These are phyloP conservation scores for Sporothrix sp. DNA, from an alignment of 2,329 filamentous ascomycete species.

Conservation along the genomic window DNA sequence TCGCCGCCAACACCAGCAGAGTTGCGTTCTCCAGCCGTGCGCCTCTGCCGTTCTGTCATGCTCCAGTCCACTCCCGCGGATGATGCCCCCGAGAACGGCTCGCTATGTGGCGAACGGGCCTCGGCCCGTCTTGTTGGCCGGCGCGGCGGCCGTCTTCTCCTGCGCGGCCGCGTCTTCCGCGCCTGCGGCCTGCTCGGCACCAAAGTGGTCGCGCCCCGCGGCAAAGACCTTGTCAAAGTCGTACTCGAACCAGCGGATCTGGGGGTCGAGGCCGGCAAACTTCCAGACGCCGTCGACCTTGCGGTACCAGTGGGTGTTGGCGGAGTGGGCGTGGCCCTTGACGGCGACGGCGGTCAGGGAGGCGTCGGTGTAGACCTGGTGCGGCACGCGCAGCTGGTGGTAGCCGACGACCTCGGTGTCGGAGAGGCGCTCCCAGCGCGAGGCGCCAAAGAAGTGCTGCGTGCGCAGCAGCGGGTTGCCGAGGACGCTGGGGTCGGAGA, in stretches of 20 bases:
- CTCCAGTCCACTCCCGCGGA: too few species aligned
- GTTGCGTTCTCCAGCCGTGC: too few species aligned
- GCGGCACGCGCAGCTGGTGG: slow-evolving; percentile 52
- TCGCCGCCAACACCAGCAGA: too few species aligned
- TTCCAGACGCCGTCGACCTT: slow-evolving; percentile 53
- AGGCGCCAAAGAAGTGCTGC: slow-evolving; percentile 54
- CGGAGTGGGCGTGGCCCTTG: slow-evolving; percentile 51
- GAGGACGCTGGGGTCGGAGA: slow-evolving; percentile 46
- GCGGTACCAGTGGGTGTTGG: slow-evolving; percentile 47
- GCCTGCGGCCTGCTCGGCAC: neutral
- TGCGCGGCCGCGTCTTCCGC: neutral
- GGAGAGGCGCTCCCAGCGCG: slow-evolving; percentile 47
- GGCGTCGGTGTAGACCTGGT: slow-evolving; percentile 48
- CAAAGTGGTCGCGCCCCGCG: slow-evolving; percentile 18
- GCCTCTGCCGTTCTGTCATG: too few species aligned
- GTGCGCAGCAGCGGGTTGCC: slow-evolving; percentile 53
- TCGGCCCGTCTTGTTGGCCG: neutral
- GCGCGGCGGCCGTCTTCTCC: neutral
- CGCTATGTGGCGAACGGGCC: neutral
- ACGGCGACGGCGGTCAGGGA: slow-evolving; percentile 33
- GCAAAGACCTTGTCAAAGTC: slow-evolving; percentile 34
- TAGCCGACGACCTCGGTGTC: slow-evolving; percentile 50
- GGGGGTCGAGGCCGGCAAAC: slow-evolving; percentile 46
- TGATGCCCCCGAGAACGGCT: neutral
- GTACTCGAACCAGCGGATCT: slow-evolving; percentile 48